Percentiles rank a stretch among this genome's conserved stretches.
Evolutionary conservation across 495 filamentous ascomycete genomes (phyloP).

Genomic region (Neurospora discreta): DNA sequence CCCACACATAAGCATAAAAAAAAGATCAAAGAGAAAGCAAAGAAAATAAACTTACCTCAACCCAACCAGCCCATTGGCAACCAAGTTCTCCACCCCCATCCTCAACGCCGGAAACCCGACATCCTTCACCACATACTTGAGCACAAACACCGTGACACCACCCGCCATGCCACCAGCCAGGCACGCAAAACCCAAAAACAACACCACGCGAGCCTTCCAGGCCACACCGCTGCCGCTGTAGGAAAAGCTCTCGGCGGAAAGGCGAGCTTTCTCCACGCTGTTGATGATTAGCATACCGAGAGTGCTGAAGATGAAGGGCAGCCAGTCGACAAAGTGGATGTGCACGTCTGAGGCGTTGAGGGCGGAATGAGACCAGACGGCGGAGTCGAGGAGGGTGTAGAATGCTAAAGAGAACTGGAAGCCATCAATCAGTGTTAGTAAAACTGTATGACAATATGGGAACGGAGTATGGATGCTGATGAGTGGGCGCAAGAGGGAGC

Average conservation of each 20-base stretch:
- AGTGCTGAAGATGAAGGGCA: slow-evolving; percentile 86
- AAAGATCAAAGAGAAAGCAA: background rate
- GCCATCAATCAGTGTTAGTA: too few species aligned
- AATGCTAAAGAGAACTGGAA: slow-evolving; percentile 97
- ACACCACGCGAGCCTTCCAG: slow-evolving; percentile 91
- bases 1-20: too few species aligned
- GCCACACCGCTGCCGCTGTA: slow-evolving; percentile 82
- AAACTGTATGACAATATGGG: too few species aligned
- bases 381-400: slow-evolving; percentile 89
- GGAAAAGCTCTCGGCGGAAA: slow-evolving; percentile 76
- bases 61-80: slow-evolving; percentile 81
- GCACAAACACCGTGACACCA: slow-evolving; percentile 75
- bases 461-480: too few species aligned
- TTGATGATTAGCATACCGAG: slow-evolving; percentile 99
- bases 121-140: slow-evolving; percentile 77
- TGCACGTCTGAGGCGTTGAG: slow-evolving; percentile 74
- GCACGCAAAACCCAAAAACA: slow-evolving; percentile 91
- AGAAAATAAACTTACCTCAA: slow-evolving; percentile 50
- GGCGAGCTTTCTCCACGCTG: slow-evolving; percentile 83
- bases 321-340: slow-evolving; percentile 96
- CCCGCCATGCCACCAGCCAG: slow-evolving; percentile 93
- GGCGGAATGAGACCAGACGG: slow-evolving; percentile 71
- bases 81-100: slow-evolving; percentile 88
- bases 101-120: slow-evolving; percentile 76
- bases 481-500: too few species aligned